These are phyloP conservation scores for Penicillium brevicompactum DNA, from an alignment of 2,329 filamentous ascomycete genomes.

Conservation along the genomic window DNA sequence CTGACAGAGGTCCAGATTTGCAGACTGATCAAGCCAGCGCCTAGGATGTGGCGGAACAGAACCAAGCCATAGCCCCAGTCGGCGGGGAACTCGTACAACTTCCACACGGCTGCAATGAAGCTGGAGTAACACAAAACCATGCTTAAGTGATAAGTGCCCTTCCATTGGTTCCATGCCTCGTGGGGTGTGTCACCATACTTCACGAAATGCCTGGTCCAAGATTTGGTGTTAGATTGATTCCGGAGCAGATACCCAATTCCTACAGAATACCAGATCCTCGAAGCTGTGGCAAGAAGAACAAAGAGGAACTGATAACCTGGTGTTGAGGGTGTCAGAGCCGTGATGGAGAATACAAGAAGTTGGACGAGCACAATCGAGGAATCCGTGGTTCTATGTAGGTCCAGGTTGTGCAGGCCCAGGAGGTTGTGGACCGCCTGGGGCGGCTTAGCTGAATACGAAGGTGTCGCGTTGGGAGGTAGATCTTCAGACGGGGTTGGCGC, in stretches of 20 bases:
- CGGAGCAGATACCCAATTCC: conserved; percentile 85
- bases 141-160: conserved; percentile 89
- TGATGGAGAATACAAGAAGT: conserved; percentile 72
- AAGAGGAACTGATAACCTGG: conserved; percentile 75
- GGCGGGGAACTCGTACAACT: conserved; percentile 85
- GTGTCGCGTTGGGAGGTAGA: conserved; percentile 36
- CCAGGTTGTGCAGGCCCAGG: conserved; percentile 79
- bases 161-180: conserved; percentile 98
- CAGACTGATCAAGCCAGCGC: conserved; percentile 75
- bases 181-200: conserved; percentile 89
- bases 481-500: conserved; percentile 39
- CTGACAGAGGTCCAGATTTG: conserved; percentile 92
- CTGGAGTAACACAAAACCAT: conserved; percentile 87
- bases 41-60: conserved; percentile 83
- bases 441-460: conserved; percentile 49
- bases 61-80: conserved; percentile 88
- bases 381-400: conserved; percentile 86
- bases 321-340: conserved; percentile 76
- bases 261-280: conserved; percentile 89
- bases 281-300: conserved; percentile 74
- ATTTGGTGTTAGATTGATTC: conserved; percentile 83
- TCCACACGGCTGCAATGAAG: conserved; percentile 90
- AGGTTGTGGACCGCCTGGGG: conserved; percentile 79
- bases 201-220: conserved; percentile 96
- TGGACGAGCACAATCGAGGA: conserved; percentile 76